These are phyloP conservation scores for Nematodospora valgi DNA, from an alignment of 805 yeast genomes.

Conservation along the genomic window DNA sequence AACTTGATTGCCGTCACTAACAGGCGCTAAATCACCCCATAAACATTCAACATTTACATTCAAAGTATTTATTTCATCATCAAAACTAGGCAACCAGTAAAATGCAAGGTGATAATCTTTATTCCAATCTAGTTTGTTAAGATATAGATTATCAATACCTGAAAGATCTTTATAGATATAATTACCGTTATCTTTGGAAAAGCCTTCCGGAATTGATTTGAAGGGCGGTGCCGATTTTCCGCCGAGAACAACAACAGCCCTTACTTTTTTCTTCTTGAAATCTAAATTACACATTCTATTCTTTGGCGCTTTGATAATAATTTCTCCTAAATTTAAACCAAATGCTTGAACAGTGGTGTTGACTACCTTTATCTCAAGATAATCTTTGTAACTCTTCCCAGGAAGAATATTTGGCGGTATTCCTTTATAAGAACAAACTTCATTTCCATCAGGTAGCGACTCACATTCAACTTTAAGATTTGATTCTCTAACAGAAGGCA, in stretches of 20 bases:
- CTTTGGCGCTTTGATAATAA: conserved; percentile 54
- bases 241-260: conserved; percentile 52
- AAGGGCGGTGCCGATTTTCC: conserved; percentile 17
- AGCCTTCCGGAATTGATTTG: conserved; percentile 41
- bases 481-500: conserved; percentile 58
- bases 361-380: conserved; percentile 49
- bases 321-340: conserved; percentile 63
- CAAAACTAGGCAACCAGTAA: conserved; percentile 66
- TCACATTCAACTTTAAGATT: conserved; percentile 31
- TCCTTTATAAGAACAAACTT: conserved; percentile 47
- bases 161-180: conserved; percentile 49
- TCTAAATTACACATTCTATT: conserved; percentile 62
- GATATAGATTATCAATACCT: conserved; percentile 63
- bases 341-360: conserved; percentile 51
- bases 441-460: conserved; percentile 42
- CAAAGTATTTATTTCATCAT: conserved; percentile 28
- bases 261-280: conserved; percentile 47
- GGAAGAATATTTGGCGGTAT: conserved; percentile 41
- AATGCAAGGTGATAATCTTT: conserved; percentile 57
- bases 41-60: conserved; percentile 63
- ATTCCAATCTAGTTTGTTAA: conserved; percentile 66
- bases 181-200: conserved; percentile 41
- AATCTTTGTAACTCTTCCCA: conserved; percentile 34
- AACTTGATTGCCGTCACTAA: conserved; percentile 29
- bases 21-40: conserved; percentile 70